These are phyloP conservation scores for Skeletonema potamos DNA, from an alignment of 108 stramenopile species.

Conservation along the genomic window DNA sequence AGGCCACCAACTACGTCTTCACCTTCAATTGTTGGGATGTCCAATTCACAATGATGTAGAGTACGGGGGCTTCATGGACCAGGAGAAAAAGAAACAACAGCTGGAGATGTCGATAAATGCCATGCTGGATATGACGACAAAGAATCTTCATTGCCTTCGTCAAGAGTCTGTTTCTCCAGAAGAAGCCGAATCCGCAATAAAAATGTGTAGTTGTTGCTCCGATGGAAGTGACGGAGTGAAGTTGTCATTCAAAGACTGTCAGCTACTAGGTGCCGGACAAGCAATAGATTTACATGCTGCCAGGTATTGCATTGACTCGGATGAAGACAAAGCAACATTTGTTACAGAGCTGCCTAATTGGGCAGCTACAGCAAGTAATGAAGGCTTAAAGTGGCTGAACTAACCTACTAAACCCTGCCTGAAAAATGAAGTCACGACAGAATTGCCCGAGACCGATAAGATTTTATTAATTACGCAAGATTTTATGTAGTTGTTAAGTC, in stretches of 20 bases:
- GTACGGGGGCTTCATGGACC: slow-evolving; percentile 62
- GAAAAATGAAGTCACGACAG: background rate
- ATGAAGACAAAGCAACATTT: slow-evolving; percentile 2
- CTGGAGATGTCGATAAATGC: slow-evolving; percentile 8
- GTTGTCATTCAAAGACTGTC: slow-evolving; percentile 60
- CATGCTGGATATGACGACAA: background rate
- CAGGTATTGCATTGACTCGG: slow-evolving; percentile 46
- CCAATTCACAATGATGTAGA: slow-evolving; percentile 82
- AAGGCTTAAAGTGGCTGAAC: background rate
- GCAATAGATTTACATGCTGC: slow-evolving; percentile 72
- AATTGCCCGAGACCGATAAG: background rate
- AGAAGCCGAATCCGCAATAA: slow-evolving; percentile 37
- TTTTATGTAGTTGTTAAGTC: background rate
- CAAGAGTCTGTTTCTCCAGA: slow-evolving; percentile 28
- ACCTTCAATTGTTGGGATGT: slow-evolving; percentile 72
- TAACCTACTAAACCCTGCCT: background rate
- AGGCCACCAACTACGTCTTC: slow-evolving; percentile 92
- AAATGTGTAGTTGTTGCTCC: slow-evolving; percentile 50
- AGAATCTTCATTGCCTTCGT: slow-evolving; percentile 12
- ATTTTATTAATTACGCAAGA: background rate
- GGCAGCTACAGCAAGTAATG: slow-evolving; percentile 1
- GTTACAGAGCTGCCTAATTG: slow-evolving; percentile 25
- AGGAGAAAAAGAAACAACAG: background rate
- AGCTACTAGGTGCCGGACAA: slow-evolving; percentile 70
- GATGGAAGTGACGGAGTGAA: slow-evolving; percentile 36